Conservation (phyloP, 2,329 filamentous ascomycete genomes). For the Botryotinia globosa region DNA sequence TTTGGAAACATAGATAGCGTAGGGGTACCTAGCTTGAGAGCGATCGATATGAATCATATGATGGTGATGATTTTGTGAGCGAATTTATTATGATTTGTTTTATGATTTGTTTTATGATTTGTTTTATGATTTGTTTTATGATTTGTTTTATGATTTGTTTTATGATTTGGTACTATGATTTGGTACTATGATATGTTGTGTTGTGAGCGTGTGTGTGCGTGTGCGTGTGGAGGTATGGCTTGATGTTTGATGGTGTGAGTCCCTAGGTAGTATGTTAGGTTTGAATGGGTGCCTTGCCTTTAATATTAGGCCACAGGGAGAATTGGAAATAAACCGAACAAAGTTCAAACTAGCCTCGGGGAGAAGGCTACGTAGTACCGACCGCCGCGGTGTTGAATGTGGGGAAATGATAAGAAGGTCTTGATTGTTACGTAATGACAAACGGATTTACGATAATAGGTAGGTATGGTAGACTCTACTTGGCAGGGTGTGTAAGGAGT, state of each 20-base stretch:
- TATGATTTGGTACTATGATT: background rate
- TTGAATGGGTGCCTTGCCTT: background rate
- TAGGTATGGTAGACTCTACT: background rate
- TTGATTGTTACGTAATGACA: background rate
- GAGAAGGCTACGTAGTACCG: background rate
- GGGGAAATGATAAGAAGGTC: background rate
- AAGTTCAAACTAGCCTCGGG: background rate
- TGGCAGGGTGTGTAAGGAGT: background rate
- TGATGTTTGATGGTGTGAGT: background rate
- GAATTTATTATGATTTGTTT: background rate
- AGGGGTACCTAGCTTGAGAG: background rate
- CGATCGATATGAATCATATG: background rate
- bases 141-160: background rate
- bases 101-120: background rate
- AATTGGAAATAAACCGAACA: background rate
- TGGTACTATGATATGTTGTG: background rate
- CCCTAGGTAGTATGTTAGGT: too few species aligned
- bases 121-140: background rate
- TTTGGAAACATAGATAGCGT: background rate
- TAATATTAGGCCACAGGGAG: background rate
- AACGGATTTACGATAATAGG: background rate
- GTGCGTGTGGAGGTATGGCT: background rate
- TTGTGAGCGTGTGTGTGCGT: too few species aligned
- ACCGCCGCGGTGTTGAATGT: background rate
- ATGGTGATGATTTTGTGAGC: background rate